Base-by-base conservation (phyloP, 1,284 basidiomycete genomes). In the Cryptococcus jaspeensis region DNA sequence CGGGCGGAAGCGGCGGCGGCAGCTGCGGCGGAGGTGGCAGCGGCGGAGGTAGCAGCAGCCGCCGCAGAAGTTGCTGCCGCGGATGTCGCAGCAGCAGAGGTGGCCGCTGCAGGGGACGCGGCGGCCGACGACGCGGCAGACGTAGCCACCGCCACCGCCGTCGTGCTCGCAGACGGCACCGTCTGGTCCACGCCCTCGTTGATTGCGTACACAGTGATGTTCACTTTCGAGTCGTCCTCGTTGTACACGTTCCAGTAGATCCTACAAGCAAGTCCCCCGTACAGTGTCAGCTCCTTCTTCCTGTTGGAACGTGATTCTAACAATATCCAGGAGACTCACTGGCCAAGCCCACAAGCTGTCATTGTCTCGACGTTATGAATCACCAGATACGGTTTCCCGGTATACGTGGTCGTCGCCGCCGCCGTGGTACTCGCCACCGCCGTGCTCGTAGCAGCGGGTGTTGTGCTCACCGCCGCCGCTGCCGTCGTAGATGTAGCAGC, bases 171-270 rank as follows among this genome's bases (percentile, higher is more conserved):
- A 6, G 61, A 55, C 28, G 58, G 57, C 36, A 64, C 58, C 13
- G 61, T 47, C 48, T 67, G 69, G 45, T 61, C 56, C 12, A 71
- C 54, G 4, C 63, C 66, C 20, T 48, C 55, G 51, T 72, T 67
- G 49, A 61, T 52, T 7, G 56, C 67, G 32, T 62, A 64, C 15
- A 74, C 38, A 38, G 64, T 61, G 51, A 74, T 59, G 20, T 61
- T 61, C 43, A 58, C 61, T 38, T 54, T 50, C 3, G 59, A 47
- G 13, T 62, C 28, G 35, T 64, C 61, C 36, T 60, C 64, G 52
- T 64, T 63, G 25, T 48, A 51, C 11, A 68, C 39, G 5, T 50
- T 52, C 61, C 63, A 70, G n/a, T 60, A 43, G 18, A 69, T 42
- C 16, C 67, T 69, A 44, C n/a, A 11, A n/a, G n/a, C n/a, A n/a